Evolutionary conservation across 805 yeast species (phyloP), one percentile per base, ranked within the genome.

Genomic region (Ogataea dorogensis): DNA sequence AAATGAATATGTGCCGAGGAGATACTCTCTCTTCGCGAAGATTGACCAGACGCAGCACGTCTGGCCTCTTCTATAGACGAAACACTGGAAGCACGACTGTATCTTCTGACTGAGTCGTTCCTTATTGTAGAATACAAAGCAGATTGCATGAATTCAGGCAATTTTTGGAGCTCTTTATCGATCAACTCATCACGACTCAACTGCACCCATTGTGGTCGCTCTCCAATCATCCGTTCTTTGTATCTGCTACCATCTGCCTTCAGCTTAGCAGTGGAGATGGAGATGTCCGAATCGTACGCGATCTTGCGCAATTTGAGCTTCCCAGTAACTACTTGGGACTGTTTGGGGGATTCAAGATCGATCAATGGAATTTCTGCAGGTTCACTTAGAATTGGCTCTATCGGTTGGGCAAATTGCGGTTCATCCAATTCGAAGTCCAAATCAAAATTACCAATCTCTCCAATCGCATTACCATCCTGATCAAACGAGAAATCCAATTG

Each of bases 61-160:
- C 60, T 44, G 15, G 49, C 58, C 16, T 39, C 44, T 46, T 55
- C 60, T 26, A 55, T 49, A 3, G 58, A 53, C 4, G 56, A 45
- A 8, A 49, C 52, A 29, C 51, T 44, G 17, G 58, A 53, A 5
- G 53, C 48, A 23, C 57, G 40, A 19, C 51, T 41, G 20, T 22
- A 24, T 13, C 42, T 34, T 12, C 46, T 27, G 2, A 28, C 11
- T 18, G 17, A 9, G 2, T 30, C 35, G 15, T 21, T 19, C 4
- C 24, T 19, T 13, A 17, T n/a, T 4, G 24, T 25, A 8, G 45
- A 33, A 20, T 30, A 28, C 25, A 44, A 29, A 16, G 38, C 12
- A 10, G 28, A 26, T 12, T 24, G 32, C 46, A 44, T 27, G 27
- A 37, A 38, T 3, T 21, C 17, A 2, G 49, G 45, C 24, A 44